These are phyloP conservation scores for Syzygium jambos DNA, from an alignment of 345 rosid species.

Conservation along the genomic window DNA sequence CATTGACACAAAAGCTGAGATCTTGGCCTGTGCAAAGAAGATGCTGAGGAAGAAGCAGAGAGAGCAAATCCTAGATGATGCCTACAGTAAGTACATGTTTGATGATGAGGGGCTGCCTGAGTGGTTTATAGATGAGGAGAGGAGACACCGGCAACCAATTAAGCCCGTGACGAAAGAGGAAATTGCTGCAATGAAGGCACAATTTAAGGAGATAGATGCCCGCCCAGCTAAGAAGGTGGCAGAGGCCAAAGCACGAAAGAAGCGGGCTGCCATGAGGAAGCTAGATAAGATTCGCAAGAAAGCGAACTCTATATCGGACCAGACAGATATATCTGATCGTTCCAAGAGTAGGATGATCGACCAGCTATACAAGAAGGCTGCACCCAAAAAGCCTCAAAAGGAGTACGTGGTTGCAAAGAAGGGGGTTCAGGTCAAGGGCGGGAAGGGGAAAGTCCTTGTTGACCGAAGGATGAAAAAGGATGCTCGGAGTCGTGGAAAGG, in stretches of 20 bases:
- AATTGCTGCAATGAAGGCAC: conserved; percentile 78
- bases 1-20: conserved; percentile 64
- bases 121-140: conserved; percentile 91
- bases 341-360: conserved; percentile 85
- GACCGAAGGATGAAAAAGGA: conserved; percentile 91
- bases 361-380: conserved; percentile 74
- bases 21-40: conserved; percentile 85
- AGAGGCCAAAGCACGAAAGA: conserved; percentile 89
- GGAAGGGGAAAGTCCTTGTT: conserved; percentile 82
- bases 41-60: conserved; percentile 89
- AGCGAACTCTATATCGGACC: conserved; percentile 77
- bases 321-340: conserved; percentile 60
- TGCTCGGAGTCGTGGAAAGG: conserved; percentile 35
- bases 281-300: conserved; percentile 86
- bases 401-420: conserved; percentile 89
- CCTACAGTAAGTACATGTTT: conserved; percentile 74
- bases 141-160: conserved; percentile 60
- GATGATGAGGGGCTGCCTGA: conserved; percentile 63
- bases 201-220: conserved; percentile 82
- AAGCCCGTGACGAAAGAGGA: conserved; percentile 87
- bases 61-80: conserved; percentile 77
- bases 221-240: conserved; percentile 97
- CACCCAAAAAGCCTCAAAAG: conserved; percentile 58
- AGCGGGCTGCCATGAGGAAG: conserved; percentile 56
- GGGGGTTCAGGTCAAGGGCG: conserved; percentile 70